Evolutionary conservation across 257 asterid genomes (phyloP).

Genomic region (Anisodus acutangulus): DNA sequence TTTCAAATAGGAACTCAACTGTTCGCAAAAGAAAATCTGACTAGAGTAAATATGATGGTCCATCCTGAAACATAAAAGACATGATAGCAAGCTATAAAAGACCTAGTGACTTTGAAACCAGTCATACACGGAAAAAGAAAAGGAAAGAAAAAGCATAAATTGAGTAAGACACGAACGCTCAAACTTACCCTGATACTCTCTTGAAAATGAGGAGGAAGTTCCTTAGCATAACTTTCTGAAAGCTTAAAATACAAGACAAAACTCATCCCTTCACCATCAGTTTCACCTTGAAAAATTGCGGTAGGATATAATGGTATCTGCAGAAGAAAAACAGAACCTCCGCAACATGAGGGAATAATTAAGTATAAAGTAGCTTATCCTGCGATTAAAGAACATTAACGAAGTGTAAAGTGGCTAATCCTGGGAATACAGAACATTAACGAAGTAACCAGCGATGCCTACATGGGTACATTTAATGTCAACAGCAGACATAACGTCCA

Average conservation of each 20-base stretch:
- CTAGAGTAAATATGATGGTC: background rate
- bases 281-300: slow-evolving; percentile 54
- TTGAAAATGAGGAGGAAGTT: slow-evolving; percentile 57
- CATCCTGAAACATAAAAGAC: slow-evolving; percentile 7
- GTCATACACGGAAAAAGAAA: too few relatives aligned
- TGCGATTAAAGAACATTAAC: background rate
- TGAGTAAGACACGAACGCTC: too few relatives aligned
- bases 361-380: background rate
- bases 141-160: too few relatives aligned
- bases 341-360: background rate
- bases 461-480: background rate
- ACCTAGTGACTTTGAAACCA: too few relatives aligned
- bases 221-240: slow-evolving; percentile 50
- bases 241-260: slow-evolving; percentile 57
- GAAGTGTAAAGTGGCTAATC: background rate
- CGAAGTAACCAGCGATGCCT: background rate
- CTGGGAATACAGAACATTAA: background rate
- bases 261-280: slow-evolving; percentile 61
- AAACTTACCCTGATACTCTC: slow-evolving; percentile 51
- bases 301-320: slow-evolving; percentile 59
- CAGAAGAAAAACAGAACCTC: slow-evolving; percentile 18
- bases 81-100: background rate
- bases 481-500: background rate
- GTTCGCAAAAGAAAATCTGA: background rate
- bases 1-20: background rate